A percentile compares a stretch with the other conserved stretches of the same genome.
Conservation (phyloP, 345 rosid genomes). For the Conringia planisiliqua region DNA sequence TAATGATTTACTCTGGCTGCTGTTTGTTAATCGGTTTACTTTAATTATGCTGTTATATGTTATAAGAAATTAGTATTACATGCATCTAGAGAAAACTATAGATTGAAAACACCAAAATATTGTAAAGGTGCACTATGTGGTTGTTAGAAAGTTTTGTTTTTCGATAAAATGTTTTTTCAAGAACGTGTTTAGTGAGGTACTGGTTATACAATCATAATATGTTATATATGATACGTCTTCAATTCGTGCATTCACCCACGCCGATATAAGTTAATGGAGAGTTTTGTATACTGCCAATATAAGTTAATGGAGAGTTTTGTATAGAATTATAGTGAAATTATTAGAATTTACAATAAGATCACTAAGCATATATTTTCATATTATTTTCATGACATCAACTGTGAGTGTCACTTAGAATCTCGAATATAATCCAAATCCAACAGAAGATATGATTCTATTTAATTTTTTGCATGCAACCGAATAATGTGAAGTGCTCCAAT, state of each 20-base stretch:
- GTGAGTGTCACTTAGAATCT: slow-evolving; percentile 22
- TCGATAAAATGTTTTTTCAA: background rate
- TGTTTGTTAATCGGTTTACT: background rate
- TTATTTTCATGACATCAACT: slow-evolving; percentile 28
- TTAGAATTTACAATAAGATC: background rate
- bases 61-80: background rate
- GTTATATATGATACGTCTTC: background rate
- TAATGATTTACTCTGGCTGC: background rate
- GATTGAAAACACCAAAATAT: background rate
- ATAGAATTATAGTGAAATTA: background rate
- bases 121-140: background rate
- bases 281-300: background rate
- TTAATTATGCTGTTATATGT: background rate
- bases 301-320: background rate
- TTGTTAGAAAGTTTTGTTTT: background rate
- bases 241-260: background rate
- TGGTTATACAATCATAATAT: background rate
- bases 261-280: background rate
- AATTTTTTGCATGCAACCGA: slow-evolving; percentile 27
- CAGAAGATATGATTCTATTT: slow-evolving; percentile 31
- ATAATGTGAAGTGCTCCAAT: slow-evolving; percentile 38
- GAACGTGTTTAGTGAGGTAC: background rate
- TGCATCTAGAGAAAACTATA: background rate
- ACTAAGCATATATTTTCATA: slow-evolving; percentile 9
- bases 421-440: slow-evolving; percentile 36